Conservation (phyloP, 345 rosid genomes). For the Acer campestre region DNA sequence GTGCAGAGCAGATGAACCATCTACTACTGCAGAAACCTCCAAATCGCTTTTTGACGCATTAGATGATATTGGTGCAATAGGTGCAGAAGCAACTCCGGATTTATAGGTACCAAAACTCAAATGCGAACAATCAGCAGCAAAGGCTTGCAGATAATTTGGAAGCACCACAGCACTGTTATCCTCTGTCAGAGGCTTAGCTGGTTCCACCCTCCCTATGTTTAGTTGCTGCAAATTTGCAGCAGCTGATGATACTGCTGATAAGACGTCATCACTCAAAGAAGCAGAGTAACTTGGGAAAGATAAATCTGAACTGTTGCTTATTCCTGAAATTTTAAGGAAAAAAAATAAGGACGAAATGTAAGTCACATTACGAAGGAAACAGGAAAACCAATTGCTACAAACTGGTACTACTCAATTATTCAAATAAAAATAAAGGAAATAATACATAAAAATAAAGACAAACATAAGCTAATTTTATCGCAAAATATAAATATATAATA, state of each 20-base stretch:
- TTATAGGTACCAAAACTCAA: conserved; percentile 60
- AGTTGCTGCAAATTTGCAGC: conserved; percentile 37
- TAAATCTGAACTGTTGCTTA: conserved; percentile 11
- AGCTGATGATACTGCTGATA: conserved; percentile 26
- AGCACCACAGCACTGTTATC: conserved; percentile 38
- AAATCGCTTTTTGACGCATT: conserved; percentile 17
- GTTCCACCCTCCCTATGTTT: conserved; percentile 29
- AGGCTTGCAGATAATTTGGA: conserved; percentile 48
- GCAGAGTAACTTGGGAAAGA: conserved; percentile 21
- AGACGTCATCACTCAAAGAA: conserved; percentile 21
- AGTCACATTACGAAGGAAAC: background rate
- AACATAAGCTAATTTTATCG: background rate
- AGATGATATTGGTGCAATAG: conserved; percentile 20
- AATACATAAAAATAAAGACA: background rate
- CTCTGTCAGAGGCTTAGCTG: conserved; percentile 15
- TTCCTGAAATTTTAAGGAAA: conserved; percentile 17
- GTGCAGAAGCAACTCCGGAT: conserved; percentile 26
- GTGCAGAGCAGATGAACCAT: conserved; percentile 25
- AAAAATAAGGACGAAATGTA: background rate
- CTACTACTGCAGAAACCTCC: conserved; percentile 24
- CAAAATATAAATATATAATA: background rate
- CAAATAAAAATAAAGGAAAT: background rate
- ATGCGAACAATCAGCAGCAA: conserved; percentile 51
- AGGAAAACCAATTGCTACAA: background rate
- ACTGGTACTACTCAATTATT: background rate